Percentiles rank a stretch among this genome's conserved stretches.
phyloP scores from a whole-genome alignment of 768 basidiomycete species.

The Lactarius sp. region DNA sequence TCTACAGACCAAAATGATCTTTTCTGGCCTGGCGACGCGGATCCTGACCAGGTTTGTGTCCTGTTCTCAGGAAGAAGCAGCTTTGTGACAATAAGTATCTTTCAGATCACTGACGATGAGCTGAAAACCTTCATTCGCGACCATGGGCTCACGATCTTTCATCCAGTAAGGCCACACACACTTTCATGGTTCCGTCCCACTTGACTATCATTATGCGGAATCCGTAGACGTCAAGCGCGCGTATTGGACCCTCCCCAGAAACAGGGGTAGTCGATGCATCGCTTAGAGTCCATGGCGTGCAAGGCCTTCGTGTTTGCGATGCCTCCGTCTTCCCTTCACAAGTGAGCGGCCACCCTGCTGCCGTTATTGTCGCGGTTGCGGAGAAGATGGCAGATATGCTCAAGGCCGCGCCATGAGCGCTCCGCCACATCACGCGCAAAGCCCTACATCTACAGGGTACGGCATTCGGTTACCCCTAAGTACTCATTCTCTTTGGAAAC shows the following conservation, averaged over 20 bases:
- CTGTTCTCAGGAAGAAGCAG: slow-evolving; percentile 13
- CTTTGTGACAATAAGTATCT: neutral
- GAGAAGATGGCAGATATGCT: slow-evolving; percentile 19
- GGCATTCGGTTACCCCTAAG: no score
- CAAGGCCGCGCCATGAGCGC: neutral
- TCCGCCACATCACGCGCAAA: neutral
- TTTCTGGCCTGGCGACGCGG: slow-evolving; percentile 11
- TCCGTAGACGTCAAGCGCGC: slow-evolving; percentile 7
- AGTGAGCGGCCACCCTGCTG: slow-evolving; percentile 7
- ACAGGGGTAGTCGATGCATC: slow-evolving; percentile 41
- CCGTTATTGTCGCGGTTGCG: slow-evolving; percentile 11
- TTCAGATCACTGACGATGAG: slow-evolving; percentile 15
- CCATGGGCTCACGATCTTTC: slow-evolving; percentile 20
- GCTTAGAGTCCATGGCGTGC: slow-evolving; percentile 38
- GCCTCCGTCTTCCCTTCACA: slow-evolving; percentile 15
- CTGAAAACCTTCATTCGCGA: slow-evolving; percentile 8
- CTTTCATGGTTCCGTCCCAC: neutral
- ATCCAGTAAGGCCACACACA: slow-evolving; percentile 30
- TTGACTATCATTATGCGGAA: neutral
- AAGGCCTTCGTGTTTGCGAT: slow-evolving; percentile 37
- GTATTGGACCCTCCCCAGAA: neutral
- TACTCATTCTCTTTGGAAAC: no score
- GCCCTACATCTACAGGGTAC: no score
- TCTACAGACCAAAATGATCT: neutral
- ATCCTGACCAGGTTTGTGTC: slow-evolving; percentile 10